These are phyloP conservation scores for Rhizopogon roseolus DNA, from an alignment of 768 basidiomycete genomes.

Conservation along the genomic window DNA sequence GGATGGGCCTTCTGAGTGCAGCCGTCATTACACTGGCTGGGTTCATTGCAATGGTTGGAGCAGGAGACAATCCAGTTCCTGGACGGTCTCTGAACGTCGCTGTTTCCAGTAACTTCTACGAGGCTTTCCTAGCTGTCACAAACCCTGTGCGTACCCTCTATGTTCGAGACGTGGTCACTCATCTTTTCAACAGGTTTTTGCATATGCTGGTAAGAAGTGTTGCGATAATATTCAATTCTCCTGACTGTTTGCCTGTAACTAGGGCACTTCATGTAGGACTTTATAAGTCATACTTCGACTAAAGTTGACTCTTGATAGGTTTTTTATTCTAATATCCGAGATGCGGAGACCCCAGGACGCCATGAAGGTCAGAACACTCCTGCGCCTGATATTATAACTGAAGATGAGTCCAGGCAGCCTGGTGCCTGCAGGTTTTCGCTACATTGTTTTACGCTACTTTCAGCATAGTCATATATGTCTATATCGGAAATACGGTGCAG, in stretches of 20 bases:
- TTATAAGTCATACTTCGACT: neutral
- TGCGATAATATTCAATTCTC: neutral
- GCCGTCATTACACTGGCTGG: slow-evolving; percentile 40
- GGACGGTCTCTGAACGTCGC: slow-evolving; percentile 34
- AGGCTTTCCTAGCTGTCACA: slow-evolving; percentile 49
- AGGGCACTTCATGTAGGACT: slow-evolving; percentile 49
- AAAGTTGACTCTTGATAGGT: slow-evolving; percentile 30
- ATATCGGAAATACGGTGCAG: slow-evolving; percentile 41
- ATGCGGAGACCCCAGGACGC: slow-evolving; percentile 48
- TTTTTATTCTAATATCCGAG: slow-evolving; percentile 56
- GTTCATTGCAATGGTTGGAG: slow-evolving; percentile 46
- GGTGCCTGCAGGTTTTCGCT: slow-evolving; percentile 48
- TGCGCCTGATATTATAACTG: neutral
- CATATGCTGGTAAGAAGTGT: slow-evolving; percentile 39
- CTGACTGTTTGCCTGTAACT: neutral
- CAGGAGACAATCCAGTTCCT: slow-evolving; percentile 40
- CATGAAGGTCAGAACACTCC: slow-evolving; percentile 40
- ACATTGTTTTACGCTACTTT: slow-evolving; percentile 49
- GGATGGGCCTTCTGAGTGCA: slow-evolving; percentile 43
- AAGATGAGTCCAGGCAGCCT: slow-evolving; percentile 36
- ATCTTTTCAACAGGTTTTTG: slow-evolving; percentile 32
- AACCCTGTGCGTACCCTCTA: slow-evolving; percentile 37
- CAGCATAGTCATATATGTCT: slow-evolving; percentile 39
- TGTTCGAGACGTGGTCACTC: neutral
- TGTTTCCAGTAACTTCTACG: slow-evolving; percentile 35